These are phyloP conservation scores for Scheffersomyces insectosa DNA, from an alignment of 1,139 yeast genomes.

Conservation along the genomic window DNA sequence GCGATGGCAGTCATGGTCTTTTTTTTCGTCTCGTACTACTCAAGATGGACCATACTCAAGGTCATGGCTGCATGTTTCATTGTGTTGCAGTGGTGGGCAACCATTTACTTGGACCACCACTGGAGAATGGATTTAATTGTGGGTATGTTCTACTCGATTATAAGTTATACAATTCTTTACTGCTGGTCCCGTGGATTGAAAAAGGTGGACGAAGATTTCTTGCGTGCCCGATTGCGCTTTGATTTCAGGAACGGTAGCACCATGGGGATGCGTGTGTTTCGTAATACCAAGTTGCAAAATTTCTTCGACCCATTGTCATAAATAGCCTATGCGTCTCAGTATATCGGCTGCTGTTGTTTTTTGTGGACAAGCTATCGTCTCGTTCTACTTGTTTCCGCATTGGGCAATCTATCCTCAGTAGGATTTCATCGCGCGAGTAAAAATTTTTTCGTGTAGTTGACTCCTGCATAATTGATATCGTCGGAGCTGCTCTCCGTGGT, in stretches of 20 bases:
- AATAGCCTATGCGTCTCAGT: not conserved
- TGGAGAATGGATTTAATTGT: slow-evolving; percentile 61
- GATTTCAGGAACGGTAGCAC: slow-evolving; percentile 43
- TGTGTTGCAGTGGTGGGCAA: slow-evolving; percentile 70
- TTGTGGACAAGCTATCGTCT: slow-evolving; percentile 12
- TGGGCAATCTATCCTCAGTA: too few relatives aligned
- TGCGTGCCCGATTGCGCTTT: slow-evolving; percentile 33
- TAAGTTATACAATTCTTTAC: slow-evolving; percentile 40
- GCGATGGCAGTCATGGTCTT: slow-evolving; percentile 61
- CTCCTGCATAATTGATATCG: too few relatives aligned
- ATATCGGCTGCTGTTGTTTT: not conserved
- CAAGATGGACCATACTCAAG: slow-evolving; percentile 39
- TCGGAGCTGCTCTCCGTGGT: too few relatives aligned
- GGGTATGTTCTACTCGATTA: slow-evolving; percentile 53
- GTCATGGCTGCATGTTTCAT: slow-evolving; percentile 38
- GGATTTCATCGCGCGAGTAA: too few relatives aligned
- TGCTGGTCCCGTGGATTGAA: slow-evolving; percentile 20
- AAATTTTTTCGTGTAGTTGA: too few relatives aligned
- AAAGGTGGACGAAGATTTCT: slow-evolving; percentile 25
- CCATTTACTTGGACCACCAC: slow-evolving; percentile 72
- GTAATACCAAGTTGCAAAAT: slow-evolving; percentile 43
- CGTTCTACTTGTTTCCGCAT: too few relatives aligned
- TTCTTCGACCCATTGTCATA: slow-evolving; percentile 50
- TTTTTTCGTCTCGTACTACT: slow-evolving; percentile 44
- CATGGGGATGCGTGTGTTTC: slow-evolving; percentile 62